Percentiles rank a stretch among this genome's conserved stretches.
Conservation (phyloP, 352 stramenopile species). For the Pythium chondricola region DNA sequence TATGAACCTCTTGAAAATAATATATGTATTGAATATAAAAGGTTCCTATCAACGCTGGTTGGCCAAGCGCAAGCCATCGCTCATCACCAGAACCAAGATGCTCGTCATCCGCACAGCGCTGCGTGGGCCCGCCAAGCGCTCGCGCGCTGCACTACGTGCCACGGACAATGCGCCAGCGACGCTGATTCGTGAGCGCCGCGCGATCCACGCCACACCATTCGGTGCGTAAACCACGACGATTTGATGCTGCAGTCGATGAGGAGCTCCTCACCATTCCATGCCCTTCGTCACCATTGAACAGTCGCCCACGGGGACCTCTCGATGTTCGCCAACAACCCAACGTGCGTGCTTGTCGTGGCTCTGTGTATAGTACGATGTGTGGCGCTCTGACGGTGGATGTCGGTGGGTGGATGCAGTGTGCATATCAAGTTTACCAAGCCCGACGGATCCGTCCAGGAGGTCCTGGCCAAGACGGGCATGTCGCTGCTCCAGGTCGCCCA, state of each 20-base stretch:
- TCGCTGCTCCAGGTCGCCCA: constrained; percentile 91
- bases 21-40: background rate
- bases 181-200: constrained; percentile 1
- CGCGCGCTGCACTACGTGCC: constrained; percentile 6
- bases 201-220: constrained; percentile 40
- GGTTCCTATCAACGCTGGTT: no score
- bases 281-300: background rate
- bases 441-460: constrained; percentile 51
- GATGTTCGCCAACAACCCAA: constrained; percentile 53
- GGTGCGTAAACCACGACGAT: no score
- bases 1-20: no score
- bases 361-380: background rate
- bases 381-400: background rate
- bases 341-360: constrained; percentile 24
- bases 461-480: constrained; percentile 73
- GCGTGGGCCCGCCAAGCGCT: constrained; percentile 1
- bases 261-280: constrained; percentile 4
- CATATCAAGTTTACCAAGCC: constrained; percentile 69
- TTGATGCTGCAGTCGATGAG: no score
- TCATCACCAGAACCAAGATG: constrained; percentile 32
- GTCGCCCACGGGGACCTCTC: constrained; percentile 50
- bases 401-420: constrained; percentile 28
- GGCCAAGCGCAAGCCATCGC: no score
- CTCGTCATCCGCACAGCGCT: constrained; percentile 19
- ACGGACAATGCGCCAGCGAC: constrained; percentile 8